Evolutionary conservation across 1,139 yeast species (phyloP), one percentile per base, ranked within the genome.

Genomic region (Pichia sp.): DNA sequence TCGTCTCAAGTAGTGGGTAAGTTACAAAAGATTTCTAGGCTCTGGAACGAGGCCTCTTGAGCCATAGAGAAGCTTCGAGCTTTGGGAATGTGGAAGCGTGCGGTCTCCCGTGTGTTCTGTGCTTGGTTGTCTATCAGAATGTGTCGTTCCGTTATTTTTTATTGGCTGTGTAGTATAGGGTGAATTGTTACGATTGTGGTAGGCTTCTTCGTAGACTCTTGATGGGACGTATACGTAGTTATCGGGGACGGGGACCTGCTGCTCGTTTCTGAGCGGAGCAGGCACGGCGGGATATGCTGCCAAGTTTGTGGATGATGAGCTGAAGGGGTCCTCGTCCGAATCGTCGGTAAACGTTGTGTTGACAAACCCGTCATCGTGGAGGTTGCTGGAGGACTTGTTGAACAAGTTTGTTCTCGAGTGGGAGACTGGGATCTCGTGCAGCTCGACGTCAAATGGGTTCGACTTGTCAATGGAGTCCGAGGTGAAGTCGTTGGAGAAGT

Each of bases 181-280:
- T 42, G 45, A 29, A 19, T 29, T 16, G 23, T 34, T 34, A 8
- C 26, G 4, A 6, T 26, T 47, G 29, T 47, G n/a, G 15, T 54
- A 54, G 7, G 26, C 31, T 29, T 50, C 57, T n/a, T 55, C 57
- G 15, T 31, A 53, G 1, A 52, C 55, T 8, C 50, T 53, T 2
- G 57, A 53, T 6, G 57, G 57, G 2, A 53, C 40, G 31, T 52
- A 55, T 11, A 40, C 44, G 36, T 54, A 54, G 36, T 46, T 51
- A 19, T 51, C 51, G 4, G 43, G n/a, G 4, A 41, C 7, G 30
- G 31, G 15, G 13, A 15, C 13, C 13, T 8, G 8, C 11, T 8
- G 31, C 19, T 31, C 23, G 13, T 7, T 26, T 34, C 23, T 31
- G 36, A 11, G 7, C 13, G 32, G 41, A 23, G 5, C 31, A 8